Base-by-base conservation (phyloP, 257 asterid species). In the Petunia axillaris region DNA sequence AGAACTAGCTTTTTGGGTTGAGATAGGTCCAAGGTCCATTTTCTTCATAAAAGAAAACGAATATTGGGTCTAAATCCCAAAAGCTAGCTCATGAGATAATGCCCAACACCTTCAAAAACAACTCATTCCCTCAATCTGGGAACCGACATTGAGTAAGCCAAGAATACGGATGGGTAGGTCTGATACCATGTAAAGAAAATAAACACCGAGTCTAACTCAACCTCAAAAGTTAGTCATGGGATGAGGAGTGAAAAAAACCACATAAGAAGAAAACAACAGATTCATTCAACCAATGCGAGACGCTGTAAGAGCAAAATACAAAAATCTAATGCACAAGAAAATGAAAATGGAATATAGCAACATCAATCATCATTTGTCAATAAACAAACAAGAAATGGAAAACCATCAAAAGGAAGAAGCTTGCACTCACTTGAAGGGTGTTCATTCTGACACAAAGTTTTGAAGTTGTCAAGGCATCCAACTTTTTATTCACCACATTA, bases 371-470 rank as follows among this genome's bases (percentile, higher is more conserved):
- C 60, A 2, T 25, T 11, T 6, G 10, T 36, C 59, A 48, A 8
- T 50, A 71, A 48, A 13, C 62, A 13, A 71, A 71, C 35, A 43
- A 71, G 11, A 79, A 44, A 16, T 64, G n/a, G 74, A 64, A 78
- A 48, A 50, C 46, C 16, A 15, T 68, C 65, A 79, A 35, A 77
- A 75, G 79, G 85, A 41, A 25, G 64, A 82, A 64, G 62, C 60
- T 54, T 78, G 77, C 80, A 90, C 98, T 87, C 82, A 96, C 99
- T 85, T 85, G 92, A 79, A 90, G 97, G 80, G 99, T 96, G 82
- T 92, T 96, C 88, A 96, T 81, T 91, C 92, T 93, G 88, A 92
- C 84, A 81, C 99, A 96, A 36, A 96, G 91, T 89, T 90, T 94
- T 82, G 99, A 84, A 85, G 88, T 78, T 66, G 98, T 91, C 88